phyloP scores from a whole-genome alignment of 257 asterid species.

The Phtheirospermum japonicum region DNA sequence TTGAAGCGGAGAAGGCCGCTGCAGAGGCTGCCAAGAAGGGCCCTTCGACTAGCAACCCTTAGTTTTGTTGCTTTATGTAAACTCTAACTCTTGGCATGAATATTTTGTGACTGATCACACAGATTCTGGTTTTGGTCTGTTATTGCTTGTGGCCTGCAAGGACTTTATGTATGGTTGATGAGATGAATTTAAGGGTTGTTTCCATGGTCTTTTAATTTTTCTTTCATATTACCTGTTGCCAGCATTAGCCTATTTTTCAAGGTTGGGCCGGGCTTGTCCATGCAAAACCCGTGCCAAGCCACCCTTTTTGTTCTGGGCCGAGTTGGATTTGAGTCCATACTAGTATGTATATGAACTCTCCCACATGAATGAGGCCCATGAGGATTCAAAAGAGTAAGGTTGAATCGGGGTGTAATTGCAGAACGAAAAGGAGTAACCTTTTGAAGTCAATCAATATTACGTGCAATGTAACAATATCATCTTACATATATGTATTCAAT shows the following conservation, averaged over 20 bases:
- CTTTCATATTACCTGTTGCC: too few relatives aligned
- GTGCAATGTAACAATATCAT: too few relatives aligned
- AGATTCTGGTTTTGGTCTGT: not conserved
- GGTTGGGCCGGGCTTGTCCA: too few relatives aligned
- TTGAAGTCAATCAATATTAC: too few relatives aligned
- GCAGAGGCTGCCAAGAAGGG: slow-evolving; percentile 97
- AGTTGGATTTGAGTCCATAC: not conserved
- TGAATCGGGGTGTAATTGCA: not conserved
- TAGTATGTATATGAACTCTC: too few relatives aligned
- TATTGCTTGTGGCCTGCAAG: not conserved
- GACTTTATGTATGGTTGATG: not conserved
- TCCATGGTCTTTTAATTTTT: not conserved
- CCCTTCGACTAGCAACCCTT: slow-evolving; percentile 51
- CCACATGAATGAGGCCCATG: not conserved
- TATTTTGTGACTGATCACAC: not conserved
- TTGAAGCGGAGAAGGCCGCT: slow-evolving; percentile 94
- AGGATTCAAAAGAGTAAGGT: not conserved
- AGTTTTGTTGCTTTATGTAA: not conserved
- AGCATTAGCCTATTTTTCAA: too few relatives aligned
- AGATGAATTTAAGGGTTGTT: not conserved
- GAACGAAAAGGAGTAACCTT: too few relatives aligned
- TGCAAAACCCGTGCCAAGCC: too few relatives aligned
- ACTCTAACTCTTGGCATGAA: not conserved
- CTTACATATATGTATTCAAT: too few relatives aligned
- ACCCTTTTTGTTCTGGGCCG: not conserved